phyloP scores from a whole-genome alignment of 352 stramenopile species.

The Globisporangium mamillatum region DNA sequence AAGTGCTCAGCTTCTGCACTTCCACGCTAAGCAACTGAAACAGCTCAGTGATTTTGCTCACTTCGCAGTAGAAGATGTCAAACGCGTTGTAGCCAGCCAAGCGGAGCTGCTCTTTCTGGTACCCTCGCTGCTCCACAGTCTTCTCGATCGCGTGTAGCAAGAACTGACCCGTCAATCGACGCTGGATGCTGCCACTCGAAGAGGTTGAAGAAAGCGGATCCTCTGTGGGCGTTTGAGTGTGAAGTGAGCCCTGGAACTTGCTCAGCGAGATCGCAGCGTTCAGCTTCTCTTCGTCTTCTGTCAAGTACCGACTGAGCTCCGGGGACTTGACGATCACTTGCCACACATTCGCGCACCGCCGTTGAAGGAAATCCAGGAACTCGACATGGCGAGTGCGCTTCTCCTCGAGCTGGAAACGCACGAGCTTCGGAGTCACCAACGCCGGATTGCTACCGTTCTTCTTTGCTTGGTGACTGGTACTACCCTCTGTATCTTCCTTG shows the following conservation, averaged over 20 bases:
- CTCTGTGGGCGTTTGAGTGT: constrained; percentile 15
- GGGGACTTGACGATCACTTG: constrained; percentile 48
- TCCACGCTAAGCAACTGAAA: constrained; percentile 56
- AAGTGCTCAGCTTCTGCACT: constrained; percentile 46
- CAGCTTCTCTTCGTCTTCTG: constrained; percentile 76
- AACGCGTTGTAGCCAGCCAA: constrained; percentile 83
- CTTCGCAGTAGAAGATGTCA: constrained; percentile 87
- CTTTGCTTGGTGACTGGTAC: constrained; percentile 16
- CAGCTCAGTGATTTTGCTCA: constrained; percentile 74
- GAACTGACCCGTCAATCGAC: constrained; percentile 50
- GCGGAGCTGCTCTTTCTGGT: constrained; percentile 75
- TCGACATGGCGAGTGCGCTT: constrained; percentile 56
- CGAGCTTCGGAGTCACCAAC: constrained; percentile 74
- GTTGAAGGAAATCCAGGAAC: constrained; percentile 69
- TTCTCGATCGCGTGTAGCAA: constrained; percentile 74
- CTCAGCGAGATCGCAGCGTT: constrained; percentile 70
- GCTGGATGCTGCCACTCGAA: constrained; percentile 24
- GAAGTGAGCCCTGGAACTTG: constrained; percentile 73
- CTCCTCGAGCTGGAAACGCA: constrained; percentile 83
- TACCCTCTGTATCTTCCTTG: constrained; percentile 27
- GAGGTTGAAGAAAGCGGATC: background rate
- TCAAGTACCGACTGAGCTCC: constrained; percentile 49
- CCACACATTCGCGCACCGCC: constrained; percentile 59
- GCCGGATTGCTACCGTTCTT: constrained; percentile 7
- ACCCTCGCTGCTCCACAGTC: constrained; percentile 68